Evolutionary conservation across 805 yeast species (phyloP), one percentile per base, ranked within the genome.

Genomic region (Scheffersomyces amazonensis): DNA sequence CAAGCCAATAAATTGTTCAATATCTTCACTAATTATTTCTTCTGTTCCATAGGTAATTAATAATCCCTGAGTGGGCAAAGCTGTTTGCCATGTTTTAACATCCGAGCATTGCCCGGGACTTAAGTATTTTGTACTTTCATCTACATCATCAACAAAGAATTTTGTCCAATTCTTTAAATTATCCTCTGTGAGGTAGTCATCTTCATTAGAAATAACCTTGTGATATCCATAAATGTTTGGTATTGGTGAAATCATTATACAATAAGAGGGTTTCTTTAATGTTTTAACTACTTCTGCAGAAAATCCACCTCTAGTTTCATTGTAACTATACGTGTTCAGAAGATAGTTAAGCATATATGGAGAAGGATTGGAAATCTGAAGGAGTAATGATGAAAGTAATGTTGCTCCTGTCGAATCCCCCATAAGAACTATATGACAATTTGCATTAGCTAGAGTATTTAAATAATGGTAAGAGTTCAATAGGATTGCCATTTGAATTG

Each of bases 351-450:
- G 15, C 20, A 17, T 15, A 24, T n/a, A 39, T 21, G 47, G 51
- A 13, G 47, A 43, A 0, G 75, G 71, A n/a, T 47, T 30, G n/a
- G 59, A 53, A 21, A 63, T 69, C 54, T 35, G n/a, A 6, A 27
- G 10, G 15, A 73, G 37, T 36, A 69, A 47, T 10, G 68, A 48
- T 33, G 73, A 42, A 3, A 59, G 55, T 27, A 71, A 42, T n/a
- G 67, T 69, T 0, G 73, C 79, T 1, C 81, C 81, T 3, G 64
- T 52, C 0, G 79, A 73, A 36, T 76, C 79, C 0, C 80, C 81
- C 34, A 60, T 48, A 4, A 71, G 32, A 3, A 71, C 52, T 2
- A 56, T 32, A 17, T 27, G 30, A 12, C 30, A 27, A 3, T 56
- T 56, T 1, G 23, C 34, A 11, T 16, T 11, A 5, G 37, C 28